Evolutionary conservation across 2,329 filamentous ascomycete species (phyloP).

Genomic region (Cladosporium sp.): DNA sequence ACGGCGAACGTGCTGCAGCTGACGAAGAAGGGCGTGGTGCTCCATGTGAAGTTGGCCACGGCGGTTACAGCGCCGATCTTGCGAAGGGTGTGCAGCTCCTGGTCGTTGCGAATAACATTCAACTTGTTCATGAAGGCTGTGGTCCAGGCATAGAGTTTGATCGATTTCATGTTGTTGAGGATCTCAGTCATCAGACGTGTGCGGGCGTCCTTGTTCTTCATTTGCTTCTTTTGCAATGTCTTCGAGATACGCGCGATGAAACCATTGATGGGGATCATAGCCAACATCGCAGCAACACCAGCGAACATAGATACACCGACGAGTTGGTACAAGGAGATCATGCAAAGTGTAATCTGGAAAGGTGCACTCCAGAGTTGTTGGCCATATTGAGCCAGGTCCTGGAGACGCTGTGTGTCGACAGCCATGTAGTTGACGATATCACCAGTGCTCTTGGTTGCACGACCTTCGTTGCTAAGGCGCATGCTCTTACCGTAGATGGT

Average conservation of each 20-base stretch:
- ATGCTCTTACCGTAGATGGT: slow-evolving; percentile 92
- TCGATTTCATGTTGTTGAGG: slow-evolving; percentile 97
- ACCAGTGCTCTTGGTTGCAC: slow-evolving; percentile 82
- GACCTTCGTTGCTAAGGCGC: slow-evolving; percentile 86
- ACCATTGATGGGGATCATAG: slow-evolving; percentile 96
- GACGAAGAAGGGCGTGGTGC: slow-evolving; percentile 92
- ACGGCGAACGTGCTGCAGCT: slow-evolving; percentile 95
- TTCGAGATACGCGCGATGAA: slow-evolving; percentile 92
- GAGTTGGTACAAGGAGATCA: slow-evolving; percentile 93
- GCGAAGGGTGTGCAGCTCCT: slow-evolving; percentile 88
- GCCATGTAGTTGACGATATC: slow-evolving; percentile 99
- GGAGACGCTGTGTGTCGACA: slow-evolving; percentile 90
- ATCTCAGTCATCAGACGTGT: slow-evolving; percentile 96
- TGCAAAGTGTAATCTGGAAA: slow-evolving; percentile 93
- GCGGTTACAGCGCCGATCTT: slow-evolving; percentile 95
- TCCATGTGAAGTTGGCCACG: slow-evolving; percentile 97
- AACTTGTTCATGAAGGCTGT: slow-evolving; percentile 96
- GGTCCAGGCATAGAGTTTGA: slow-evolving; percentile 98
- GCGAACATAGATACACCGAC: slow-evolving; percentile 94
- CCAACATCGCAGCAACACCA: slow-evolving; percentile 87
- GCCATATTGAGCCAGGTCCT: slow-evolving; percentile 91
- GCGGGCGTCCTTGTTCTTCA: slow-evolving; percentile 97
- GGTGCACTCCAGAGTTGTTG: slow-evolving; percentile 96
- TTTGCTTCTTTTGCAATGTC: slow-evolving; percentile 87
- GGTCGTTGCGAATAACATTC: slow-evolving; percentile 91